These are phyloP conservation scores for Lavandula angustifolia DNA, from an alignment of 257 asterid genomes.

Conservation along the genomic window DNA sequence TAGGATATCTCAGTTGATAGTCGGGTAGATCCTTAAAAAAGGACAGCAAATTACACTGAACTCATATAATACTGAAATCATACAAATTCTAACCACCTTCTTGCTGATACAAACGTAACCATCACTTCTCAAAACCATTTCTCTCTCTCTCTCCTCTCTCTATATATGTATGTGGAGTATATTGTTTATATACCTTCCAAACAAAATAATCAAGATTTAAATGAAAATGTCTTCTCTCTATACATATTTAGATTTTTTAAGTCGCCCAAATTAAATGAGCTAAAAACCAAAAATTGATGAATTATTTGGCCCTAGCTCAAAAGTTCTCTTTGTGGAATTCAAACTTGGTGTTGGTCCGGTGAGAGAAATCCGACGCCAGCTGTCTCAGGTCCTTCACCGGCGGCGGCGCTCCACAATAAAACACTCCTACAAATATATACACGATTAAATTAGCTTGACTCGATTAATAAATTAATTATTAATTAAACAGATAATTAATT, in stretches of 20 bases:
- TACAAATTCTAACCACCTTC: slow-evolving; percentile 6
- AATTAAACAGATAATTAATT: too few relatives aligned
- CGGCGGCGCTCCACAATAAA: slow-evolving; percentile 70
- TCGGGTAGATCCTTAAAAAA: too few relatives aligned
- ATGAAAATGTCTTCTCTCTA: slow-evolving; percentile 11
- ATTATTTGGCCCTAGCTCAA: slow-evolving; percentile 22
- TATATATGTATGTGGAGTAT: not conserved
- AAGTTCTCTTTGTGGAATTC: slow-evolving; percentile 72
- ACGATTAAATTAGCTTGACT: not conserved
- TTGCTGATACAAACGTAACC: slow-evolving; percentile 33
- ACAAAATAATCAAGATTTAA: not conserved
- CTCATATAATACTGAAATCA: too few relatives aligned
- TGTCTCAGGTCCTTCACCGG: slow-evolving; percentile 57
- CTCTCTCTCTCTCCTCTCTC: not conserved
- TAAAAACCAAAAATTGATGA: not conserved
- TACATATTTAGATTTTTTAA: slow-evolving; percentile 1
- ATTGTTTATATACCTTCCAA: not conserved
- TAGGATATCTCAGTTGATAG: too few relatives aligned
- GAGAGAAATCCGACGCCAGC: slow-evolving; percentile 63
- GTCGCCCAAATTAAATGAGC: not conserved
- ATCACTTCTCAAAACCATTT: slow-evolving; percentile 22
- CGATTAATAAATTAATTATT: too few relatives aligned
- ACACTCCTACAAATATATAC: slow-evolving; percentile 53
- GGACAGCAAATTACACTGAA: too few relatives aligned
- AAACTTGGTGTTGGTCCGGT: slow-evolving; percentile 58